Percentiles rank a stretch among this genome's conserved stretches.
Conservation (phyloP, 2,329 filamentous ascomycete species). For the Zymoseptoria tritici region DNA sequence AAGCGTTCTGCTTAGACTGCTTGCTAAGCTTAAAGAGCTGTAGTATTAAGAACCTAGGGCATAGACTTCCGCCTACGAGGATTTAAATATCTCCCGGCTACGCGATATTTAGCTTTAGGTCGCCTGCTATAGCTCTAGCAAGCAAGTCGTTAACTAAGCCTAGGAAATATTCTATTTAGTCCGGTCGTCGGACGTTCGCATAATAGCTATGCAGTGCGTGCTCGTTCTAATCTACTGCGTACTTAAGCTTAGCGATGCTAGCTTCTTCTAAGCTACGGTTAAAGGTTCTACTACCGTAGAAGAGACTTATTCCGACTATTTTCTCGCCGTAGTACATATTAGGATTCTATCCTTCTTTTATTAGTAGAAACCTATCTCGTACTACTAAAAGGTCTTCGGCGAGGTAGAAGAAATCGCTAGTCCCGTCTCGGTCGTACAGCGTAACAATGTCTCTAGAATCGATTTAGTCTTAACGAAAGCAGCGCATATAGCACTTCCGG, state of each 20-base stretch:
- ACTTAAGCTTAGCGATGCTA: conserved; percentile 56
- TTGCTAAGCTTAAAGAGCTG: conserved; percentile 52
- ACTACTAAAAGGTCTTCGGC: neutral
- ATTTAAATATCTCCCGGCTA: conserved; percentile 58
- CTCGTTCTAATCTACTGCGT: conserved; percentile 59
- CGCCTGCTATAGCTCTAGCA: conserved; percentile 46
- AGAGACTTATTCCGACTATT: conserved; percentile 57
- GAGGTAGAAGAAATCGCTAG: conserved; percentile 55
- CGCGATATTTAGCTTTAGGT: conserved; percentile 42
- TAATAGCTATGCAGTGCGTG: conserved; percentile 65
- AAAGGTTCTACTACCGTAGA: conserved; percentile 71
- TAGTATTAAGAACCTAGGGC: conserved; percentile 63
- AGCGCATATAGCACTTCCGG: conserved; percentile 53
- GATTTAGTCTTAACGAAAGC: conserved; percentile 32
- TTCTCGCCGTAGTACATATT: neutral
- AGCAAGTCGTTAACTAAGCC: conserved; percentile 69
- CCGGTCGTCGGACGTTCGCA: conserved; percentile 50
- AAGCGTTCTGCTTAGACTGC: conserved; percentile 60
- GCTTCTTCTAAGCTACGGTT: conserved; percentile 69
- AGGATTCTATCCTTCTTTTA: conserved; percentile 34
- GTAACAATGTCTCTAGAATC: conserved; percentile 41
- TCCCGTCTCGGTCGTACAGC: conserved; percentile 60
- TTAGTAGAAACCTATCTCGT: conserved; percentile 2
- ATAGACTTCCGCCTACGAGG: conserved; percentile 67
- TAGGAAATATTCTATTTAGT: conserved; percentile 49